These are phyloP conservation scores for Polyrhizophydium stewartii DNA, from an alignment of 371 early-diverging fungal genomes.

Conservation along the genomic window DNA sequence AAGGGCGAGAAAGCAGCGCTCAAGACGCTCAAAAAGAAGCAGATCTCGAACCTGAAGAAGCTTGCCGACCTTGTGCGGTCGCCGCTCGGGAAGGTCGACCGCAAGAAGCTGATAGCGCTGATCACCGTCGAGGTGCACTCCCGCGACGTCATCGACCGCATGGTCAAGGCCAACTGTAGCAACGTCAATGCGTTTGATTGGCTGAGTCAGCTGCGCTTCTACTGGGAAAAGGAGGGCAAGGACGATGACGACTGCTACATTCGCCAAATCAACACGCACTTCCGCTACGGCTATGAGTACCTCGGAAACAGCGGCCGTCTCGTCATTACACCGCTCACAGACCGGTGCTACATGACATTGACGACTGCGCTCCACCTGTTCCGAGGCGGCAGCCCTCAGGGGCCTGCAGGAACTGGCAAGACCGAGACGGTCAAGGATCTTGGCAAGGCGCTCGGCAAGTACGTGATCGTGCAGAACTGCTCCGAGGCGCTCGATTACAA, in stretches of 20 bases:
- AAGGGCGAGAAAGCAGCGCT: slow-evolving; percentile 48
- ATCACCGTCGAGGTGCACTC: slow-evolving; percentile 55
- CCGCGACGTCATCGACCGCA: slow-evolving; percentile 49
- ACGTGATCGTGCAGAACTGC: slow-evolving; percentile 57
- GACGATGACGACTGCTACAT: slow-evolving; percentile 51
- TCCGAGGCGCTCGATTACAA: slow-evolving; percentile 47
- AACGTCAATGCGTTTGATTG: slow-evolving; percentile 50
- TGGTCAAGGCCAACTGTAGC: slow-evolving; percentile 41
- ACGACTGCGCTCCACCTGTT: slow-evolving; percentile 50
- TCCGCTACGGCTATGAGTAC: slow-evolving; percentile 46
- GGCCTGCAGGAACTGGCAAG: slow-evolving; percentile 62
- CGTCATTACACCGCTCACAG: slow-evolving; percentile 56
- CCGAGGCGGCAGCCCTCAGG: slow-evolving; percentile 48
- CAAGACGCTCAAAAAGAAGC: slow-evolving; percentile 46
- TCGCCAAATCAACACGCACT: slow-evolving; percentile 49
- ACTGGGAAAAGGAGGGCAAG: slow-evolving; percentile 46
- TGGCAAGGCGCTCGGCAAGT: slow-evolving; percentile 52
- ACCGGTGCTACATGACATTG: slow-evolving; percentile 53
- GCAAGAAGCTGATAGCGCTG: slow-evolving; percentile 49
- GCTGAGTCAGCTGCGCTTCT: slow-evolving; percentile 52
- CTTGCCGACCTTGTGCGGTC: slow-evolving; percentile 42
- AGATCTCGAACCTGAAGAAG: slow-evolving; percentile 48
- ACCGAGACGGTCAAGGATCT: slow-evolving; percentile 63
- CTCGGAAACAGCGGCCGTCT: slow-evolving; percentile 46
- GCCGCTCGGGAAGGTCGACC: slow-evolving; percentile 45